phyloP scores from a whole-genome alignment of 177 flowering plant species.

The Vitis hybrid region DNA sequence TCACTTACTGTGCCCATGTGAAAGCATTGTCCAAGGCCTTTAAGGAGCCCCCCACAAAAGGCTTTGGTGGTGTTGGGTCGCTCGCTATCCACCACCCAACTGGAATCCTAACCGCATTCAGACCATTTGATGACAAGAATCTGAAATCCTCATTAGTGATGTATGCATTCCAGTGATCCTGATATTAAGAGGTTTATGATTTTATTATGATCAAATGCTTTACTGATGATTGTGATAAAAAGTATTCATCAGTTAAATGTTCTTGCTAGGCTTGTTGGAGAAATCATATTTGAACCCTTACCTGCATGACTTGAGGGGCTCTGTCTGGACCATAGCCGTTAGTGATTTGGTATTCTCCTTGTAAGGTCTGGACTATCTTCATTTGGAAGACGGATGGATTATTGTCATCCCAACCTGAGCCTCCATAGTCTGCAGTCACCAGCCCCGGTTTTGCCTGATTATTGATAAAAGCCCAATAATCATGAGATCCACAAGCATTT shows the following conservation, averaged over 20 bases:
- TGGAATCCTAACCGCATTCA: conserved; percentile 26
- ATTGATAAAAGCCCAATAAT: background rate
- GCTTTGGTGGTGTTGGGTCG: conserved; percentile 25
- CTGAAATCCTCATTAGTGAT: conserved; percentile 21
- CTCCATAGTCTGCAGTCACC: conserved; percentile 19
- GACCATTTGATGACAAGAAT: conserved; percentile 17
- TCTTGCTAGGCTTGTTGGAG: too few relatives aligned
- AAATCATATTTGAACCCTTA: background rate
- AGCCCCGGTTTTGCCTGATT: conserved; percentile 9
- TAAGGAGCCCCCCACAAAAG: conserved; percentile 23
- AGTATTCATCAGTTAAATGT: too few relatives aligned
- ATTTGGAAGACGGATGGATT: conserved; percentile 22
- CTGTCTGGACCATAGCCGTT: conserved; percentile 24
- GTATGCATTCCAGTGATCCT: conserved; percentile 23
- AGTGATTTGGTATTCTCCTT: conserved; percentile 22
- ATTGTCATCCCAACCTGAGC: conserved; percentile 15
- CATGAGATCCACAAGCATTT: too few relatives aligned
- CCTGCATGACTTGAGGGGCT: conserved; percentile 20
- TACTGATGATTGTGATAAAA: too few relatives aligned
- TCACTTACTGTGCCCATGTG: conserved; percentile 20
- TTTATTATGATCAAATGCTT: too few relatives aligned
- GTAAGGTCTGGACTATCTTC: conserved; percentile 4
- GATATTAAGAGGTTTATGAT: background rate
- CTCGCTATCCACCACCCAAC: conserved; percentile 28
- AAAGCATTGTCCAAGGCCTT: conserved; percentile 23